A percentile compares a stretch with the other conserved stretches of the same genome.
Conservation (phyloP, 1,284 basidiomycete species). For the Melampsora americana region DNA sequence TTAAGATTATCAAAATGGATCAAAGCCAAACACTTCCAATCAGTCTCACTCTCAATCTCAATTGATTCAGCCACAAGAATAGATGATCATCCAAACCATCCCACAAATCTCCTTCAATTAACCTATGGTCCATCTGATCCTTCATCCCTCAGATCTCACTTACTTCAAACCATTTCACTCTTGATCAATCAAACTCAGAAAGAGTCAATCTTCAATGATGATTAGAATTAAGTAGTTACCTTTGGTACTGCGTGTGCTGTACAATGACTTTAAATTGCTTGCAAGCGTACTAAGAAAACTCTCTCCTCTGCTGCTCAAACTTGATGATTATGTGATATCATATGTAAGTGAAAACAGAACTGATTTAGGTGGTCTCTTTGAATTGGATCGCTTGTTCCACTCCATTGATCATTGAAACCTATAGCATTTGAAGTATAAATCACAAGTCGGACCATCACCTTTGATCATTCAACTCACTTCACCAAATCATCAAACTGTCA, state of each 20-base stretch:
- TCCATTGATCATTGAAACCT: background rate
- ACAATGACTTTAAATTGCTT: too few species aligned
- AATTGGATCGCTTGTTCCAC: background rate
- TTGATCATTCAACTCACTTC: slow-evolving; percentile 6
- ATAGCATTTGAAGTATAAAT: slow-evolving; percentile 38
- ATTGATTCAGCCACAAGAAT: slow-evolving; percentile 14
- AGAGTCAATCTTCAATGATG: too few species aligned
- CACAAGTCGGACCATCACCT: background rate
- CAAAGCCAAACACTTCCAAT: background rate
- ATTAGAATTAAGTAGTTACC: too few species aligned
- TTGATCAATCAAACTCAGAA: background rate
- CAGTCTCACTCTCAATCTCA: slow-evolving; percentile 15
- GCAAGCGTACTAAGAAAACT: too few species aligned
- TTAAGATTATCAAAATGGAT: slow-evolving; percentile 10
- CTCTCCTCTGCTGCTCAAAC: too few species aligned
- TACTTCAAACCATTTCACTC: background rate
- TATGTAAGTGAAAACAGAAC: slow-evolving; percentile 6
- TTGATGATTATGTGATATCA: slow-evolving; percentile 4
- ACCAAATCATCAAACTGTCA: background rate
- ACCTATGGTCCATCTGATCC: background rate
- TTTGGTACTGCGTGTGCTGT: too few species aligned
- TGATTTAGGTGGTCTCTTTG: background rate
- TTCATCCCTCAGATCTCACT: background rate
- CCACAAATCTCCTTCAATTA: background rate
- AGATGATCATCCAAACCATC: slow-evolving; percentile 4